phyloP scores from a whole-genome alignment of 208 protist genomes.

The Herpetomonas tarakana region DNA sequence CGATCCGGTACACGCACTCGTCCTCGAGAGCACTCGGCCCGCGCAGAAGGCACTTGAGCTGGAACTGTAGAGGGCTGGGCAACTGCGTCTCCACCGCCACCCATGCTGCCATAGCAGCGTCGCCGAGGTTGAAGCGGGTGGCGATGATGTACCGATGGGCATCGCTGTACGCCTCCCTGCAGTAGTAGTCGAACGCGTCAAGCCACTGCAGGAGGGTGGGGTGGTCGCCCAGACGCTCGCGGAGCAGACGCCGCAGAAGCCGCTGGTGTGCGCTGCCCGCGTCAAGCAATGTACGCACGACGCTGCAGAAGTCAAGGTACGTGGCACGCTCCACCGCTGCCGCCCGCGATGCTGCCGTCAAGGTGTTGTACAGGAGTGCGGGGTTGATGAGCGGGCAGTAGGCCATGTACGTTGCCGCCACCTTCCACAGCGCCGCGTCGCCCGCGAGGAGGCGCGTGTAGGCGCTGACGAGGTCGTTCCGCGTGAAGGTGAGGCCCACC shows the following conservation, averaged over 20 bases:
- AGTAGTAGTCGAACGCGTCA: constrained; percentile 44
- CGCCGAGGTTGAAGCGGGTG: constrained; percentile 23
- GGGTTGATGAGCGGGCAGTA: constrained; percentile 78
- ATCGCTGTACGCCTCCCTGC: constrained; percentile 29
- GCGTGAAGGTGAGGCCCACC: constrained; percentile 50
- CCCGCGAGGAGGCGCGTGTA: constrained; percentile 51
- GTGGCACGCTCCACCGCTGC: constrained; percentile 33
- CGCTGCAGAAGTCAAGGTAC: constrained; percentile 37
- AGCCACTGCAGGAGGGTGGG: constrained; percentile 56
- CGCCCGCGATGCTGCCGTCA: constrained; percentile 19
- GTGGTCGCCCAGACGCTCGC: constrained; percentile 30
- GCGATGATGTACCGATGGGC: constrained; percentile 46
- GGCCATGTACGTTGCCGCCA: constrained; percentile 54
- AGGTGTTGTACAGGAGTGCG: constrained; percentile 28
- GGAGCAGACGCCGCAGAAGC: constrained; percentile 33
- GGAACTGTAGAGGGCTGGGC: constrained; percentile 39
- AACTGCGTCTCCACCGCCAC: constrained; percentile 61
- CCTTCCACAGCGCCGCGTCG: constrained; percentile 49
- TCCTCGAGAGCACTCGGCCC: constrained; percentile 27
- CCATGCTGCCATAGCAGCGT: constrained; percentile 53
- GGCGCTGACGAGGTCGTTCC: constrained; percentile 45
- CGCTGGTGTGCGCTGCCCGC: constrained; percentile 39
- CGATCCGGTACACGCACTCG: constrained; percentile 43
- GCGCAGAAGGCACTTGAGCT: constrained; percentile 32
- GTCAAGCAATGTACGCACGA: constrained; percentile 48